Conservation (phyloP, 2,329 filamentous ascomycete genomes). For the Colletotrichum acutatum region DNA sequence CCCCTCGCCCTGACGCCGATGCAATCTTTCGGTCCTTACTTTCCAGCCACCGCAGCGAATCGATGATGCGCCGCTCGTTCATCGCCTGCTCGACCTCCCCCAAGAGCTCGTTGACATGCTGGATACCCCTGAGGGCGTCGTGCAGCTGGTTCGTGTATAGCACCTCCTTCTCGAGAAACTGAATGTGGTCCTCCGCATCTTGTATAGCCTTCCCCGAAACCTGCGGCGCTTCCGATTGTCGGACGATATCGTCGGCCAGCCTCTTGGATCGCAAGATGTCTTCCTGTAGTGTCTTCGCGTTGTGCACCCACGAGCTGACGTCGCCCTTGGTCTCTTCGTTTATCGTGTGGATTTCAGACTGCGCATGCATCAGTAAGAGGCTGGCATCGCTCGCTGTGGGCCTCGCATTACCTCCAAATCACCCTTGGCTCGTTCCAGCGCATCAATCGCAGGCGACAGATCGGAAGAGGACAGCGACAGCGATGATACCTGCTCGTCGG, state of each 20-base stretch:
- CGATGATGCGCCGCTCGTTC: constrained; percentile 64
- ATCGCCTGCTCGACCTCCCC: constrained; percentile 69
- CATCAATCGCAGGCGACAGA: constrained; percentile 52
- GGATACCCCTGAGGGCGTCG: constrained; percentile 61
- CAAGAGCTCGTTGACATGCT: constrained; percentile 69
- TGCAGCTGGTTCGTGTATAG: constrained; percentile 69
- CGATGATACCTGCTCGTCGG: constrained; percentile 49
- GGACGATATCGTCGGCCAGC: constrained; percentile 83
- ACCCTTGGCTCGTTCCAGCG: constrained; percentile 48
- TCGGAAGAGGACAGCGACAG: constrained; percentile 51
- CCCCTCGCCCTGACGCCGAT: neutral
- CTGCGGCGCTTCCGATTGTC: constrained; percentile 75
- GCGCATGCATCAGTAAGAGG: neutral
- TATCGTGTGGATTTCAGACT: constrained; percentile 79
- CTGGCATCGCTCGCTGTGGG: too few relatives aligned
- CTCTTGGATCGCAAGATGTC: constrained; percentile 85
- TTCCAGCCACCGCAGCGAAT: constrained; percentile 68
- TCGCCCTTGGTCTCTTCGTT: constrained; percentile 83
- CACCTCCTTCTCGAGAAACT: constrained; percentile 68
- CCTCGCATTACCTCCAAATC: constrained; percentile 51
- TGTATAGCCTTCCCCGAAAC: constrained; percentile 63
- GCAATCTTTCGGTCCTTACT: constrained; percentile 48
- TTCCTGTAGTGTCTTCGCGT: constrained; percentile 84
- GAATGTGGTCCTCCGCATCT: constrained; percentile 64
- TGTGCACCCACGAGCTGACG: constrained; percentile 86